phyloP scores from a whole-genome alignment of 164 flowering plant genomes.

The Sedum album region DNA sequence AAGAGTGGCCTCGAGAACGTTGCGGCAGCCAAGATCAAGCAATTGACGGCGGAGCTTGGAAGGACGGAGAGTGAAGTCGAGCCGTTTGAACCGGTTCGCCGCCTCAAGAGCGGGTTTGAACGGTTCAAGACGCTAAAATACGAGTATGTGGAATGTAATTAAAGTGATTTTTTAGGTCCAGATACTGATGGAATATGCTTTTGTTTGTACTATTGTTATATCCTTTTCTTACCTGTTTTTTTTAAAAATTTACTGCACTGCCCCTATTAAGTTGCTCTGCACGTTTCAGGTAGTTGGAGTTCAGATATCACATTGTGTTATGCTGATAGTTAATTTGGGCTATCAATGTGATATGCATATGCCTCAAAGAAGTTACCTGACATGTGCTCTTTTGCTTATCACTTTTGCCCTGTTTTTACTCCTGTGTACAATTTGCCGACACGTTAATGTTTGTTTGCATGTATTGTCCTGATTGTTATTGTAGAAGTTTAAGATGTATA shows the following conservation, averaged over 20 bases:
- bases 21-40: not conserved
- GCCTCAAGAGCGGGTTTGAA: not conserved
- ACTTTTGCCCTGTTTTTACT: not conserved
- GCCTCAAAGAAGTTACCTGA: not conserved
- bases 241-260: not conserved
- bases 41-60: not conserved
- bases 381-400: constrained; percentile 4
- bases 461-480: not conserved
- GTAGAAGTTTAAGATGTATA: not conserved
- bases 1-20: not conserved
- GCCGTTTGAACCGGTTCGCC: not conserved
- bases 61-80: not conserved
- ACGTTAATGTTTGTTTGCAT: not conserved
- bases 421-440: not conserved
- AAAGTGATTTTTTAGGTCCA: not conserved
- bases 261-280: not conserved
- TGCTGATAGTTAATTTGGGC: not conserved
- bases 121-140: constrained; percentile 2
- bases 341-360: not conserved
- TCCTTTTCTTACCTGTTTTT: not conserved
- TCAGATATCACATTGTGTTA: not conserved
- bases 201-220: not conserved
- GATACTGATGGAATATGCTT: not conserved
- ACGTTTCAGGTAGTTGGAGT: constrained; percentile 4
- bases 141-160: constrained; percentile 5